Conservation (phyloP, 2,329 filamentous ascomycete species). For the Shiraia bambusicola region DNA sequence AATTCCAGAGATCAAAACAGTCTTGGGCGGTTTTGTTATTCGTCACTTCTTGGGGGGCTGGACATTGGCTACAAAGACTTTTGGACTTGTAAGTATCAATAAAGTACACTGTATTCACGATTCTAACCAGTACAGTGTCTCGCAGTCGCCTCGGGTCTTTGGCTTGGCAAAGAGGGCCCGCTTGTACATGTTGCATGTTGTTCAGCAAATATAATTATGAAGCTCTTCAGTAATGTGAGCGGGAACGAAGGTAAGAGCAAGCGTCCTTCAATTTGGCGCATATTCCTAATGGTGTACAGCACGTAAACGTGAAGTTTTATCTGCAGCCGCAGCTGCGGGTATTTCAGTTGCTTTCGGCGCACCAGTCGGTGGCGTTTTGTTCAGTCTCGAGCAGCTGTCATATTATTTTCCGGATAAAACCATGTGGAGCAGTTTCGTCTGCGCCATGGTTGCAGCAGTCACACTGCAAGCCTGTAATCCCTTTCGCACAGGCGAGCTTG, state of each 20-base stretch:
- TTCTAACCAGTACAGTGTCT: slow-evolving; percentile 64
- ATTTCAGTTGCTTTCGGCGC: slow-evolving; percentile 94
- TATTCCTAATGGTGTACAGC: slow-evolving; percentile 54
- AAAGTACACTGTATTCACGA: slow-evolving; percentile 15
- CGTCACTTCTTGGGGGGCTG: slow-evolving; percentile 80
- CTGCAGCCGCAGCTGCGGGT: slow-evolving; percentile 85
- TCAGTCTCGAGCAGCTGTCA: slow-evolving; percentile 92
- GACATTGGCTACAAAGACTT: slow-evolving; percentile 86
- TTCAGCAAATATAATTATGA: slow-evolving; percentile 92
- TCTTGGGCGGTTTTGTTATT: slow-evolving; percentile 92
- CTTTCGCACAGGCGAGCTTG: slow-evolving; percentile 91
- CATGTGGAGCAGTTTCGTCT: slow-evolving; percentile 99
- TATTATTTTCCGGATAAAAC: slow-evolving; percentile 99
- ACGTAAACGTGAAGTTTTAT: slow-evolving; percentile 88
- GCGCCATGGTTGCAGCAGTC: slow-evolving; percentile 97
- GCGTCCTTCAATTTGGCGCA: not conserved
- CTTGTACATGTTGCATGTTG: slow-evolving; percentile 96
- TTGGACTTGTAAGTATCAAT: slow-evolving; percentile 68
- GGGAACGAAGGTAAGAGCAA: slow-evolving; percentile 72
- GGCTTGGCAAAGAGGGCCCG: slow-evolving; percentile 94
- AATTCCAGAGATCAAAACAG: slow-evolving; percentile 96
- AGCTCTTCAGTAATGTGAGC: slow-evolving; percentile 77
- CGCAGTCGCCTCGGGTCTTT: slow-evolving; percentile 89
- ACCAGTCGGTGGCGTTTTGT: slow-evolving; percentile 90
- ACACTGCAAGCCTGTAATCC: slow-evolving; percentile 91